Percentiles rank a stretch among this genome's conserved stretches.
Evolutionary conservation across 306 rosid species (phyloP).

Genomic region (Erythrophleum fordii): DNA sequence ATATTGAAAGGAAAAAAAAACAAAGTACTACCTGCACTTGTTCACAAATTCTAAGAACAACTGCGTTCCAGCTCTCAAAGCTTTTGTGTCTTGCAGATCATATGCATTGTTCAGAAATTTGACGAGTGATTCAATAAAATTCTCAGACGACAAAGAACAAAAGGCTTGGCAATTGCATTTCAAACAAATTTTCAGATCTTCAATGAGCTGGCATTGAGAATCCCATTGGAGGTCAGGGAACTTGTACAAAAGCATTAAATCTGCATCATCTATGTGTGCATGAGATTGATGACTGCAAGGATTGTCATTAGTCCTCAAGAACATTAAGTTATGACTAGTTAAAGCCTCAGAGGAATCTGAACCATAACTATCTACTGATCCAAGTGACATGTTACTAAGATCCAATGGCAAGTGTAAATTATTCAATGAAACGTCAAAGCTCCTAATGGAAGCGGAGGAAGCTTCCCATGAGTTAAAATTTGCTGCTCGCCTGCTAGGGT

Average conservation of each 20-base stretch:
- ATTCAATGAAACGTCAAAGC: conserved; percentile 75
- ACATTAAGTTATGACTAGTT: conserved; percentile 40
- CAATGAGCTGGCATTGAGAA: conserved; percentile 69
- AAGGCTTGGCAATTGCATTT: conserved; percentile 50
- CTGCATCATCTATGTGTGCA: conserved; percentile 44
- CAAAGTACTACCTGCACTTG: conserved; percentile 83
- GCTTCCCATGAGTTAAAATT: conserved; percentile 50
- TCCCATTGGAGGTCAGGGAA: conserved; percentile 76
- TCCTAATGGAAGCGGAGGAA: conserved; percentile 66
- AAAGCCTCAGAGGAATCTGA: conserved; percentile 56
- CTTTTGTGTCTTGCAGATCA: conserved; percentile 55
- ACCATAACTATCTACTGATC: conserved; percentile 64
- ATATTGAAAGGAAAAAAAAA: conserved; percentile 9
- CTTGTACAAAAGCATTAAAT: conserved; percentile 56
- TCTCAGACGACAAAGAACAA: conserved; percentile 49
- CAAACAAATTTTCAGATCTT: conserved; percentile 60
- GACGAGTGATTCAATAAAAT: conserved; percentile 61
- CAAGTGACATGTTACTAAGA: conserved; percentile 71
- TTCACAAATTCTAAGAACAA: conserved; percentile 62
- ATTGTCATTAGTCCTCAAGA: conserved; percentile 40
- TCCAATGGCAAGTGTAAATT: conserved; percentile 67
- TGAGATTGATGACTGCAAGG: conserved; percentile 41
- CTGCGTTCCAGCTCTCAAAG: conserved; percentile 68
- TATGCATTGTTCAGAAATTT: conserved; percentile 69
- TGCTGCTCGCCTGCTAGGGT: conserved; percentile 57